These are phyloP conservation scores for Hortiboletus flavorubellus DNA, from an alignment of 768 basidiomycete genomes.

Conservation along the genomic window DNA sequence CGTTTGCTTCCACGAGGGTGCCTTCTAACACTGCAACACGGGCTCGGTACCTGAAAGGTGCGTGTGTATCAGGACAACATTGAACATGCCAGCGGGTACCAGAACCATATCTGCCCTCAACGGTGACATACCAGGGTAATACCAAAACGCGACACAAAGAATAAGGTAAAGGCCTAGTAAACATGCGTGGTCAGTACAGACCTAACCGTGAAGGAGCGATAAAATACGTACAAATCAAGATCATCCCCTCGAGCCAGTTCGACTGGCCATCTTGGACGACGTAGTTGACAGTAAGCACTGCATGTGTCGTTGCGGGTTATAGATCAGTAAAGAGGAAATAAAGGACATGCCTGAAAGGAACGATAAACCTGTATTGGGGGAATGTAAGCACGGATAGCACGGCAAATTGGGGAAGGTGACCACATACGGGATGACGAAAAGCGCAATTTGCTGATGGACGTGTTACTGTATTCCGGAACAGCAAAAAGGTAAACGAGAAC, in stretches of 20 bases:
- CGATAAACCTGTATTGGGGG: constrained; percentile 49
- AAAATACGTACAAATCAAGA: constrained; percentile 56
- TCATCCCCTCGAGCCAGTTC: constrained; percentile 87
- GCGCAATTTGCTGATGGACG: constrained; percentile 58
- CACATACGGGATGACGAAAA: constrained; percentile 61
- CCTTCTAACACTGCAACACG: not conserved
- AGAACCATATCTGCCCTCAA: not conserved
- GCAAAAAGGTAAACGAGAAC: constrained; percentile 21
- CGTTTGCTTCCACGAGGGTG: not conserved
- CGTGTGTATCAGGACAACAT: constrained; percentile 2
- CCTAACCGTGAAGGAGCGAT: too few relatives aligned
- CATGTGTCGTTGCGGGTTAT: not conserved
- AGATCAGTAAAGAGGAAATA: not conserved
- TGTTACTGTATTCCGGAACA: not conserved
- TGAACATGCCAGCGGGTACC: not conserved
- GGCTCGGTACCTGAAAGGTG: not conserved
- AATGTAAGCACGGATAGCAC: constrained; percentile 6
- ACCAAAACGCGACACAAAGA: constrained; percentile 53
- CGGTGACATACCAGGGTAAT: constrained; percentile 41
- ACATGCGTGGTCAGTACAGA: constrained; percentile 1
- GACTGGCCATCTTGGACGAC: constrained; percentile 83
- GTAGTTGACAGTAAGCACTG: constrained; percentile 82
- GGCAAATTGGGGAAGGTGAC: not conserved
- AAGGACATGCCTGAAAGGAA: constrained; percentile 21
- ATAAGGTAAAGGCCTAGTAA: constrained; percentile 49